A percentile compares a stretch with the other conserved stretches of the same genome.
These are phyloP conservation scores for Komagataella phaffii DNA, from an alignment of 805 yeast species.

Conservation along the genomic window DNA sequence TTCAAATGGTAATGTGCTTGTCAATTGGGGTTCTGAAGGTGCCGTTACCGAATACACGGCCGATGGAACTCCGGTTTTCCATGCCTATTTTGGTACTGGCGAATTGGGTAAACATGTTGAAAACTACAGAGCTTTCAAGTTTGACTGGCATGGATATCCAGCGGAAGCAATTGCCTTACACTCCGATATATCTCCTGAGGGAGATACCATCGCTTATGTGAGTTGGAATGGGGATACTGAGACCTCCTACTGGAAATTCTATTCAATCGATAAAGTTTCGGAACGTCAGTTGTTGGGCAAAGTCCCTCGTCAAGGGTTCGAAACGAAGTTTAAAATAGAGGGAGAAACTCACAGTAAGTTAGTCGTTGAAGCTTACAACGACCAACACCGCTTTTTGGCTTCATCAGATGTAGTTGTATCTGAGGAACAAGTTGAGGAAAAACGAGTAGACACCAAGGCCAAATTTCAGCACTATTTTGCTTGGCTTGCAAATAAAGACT, in stretches of 20 bases:
- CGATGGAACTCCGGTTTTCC: constrained; percentile 17
- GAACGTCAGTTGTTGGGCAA: background rate
- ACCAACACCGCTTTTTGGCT: too few species aligned
- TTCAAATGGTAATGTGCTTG: constrained; percentile 19
- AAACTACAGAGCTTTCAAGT: constrained; percentile 23
- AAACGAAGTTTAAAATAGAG: too few species aligned
- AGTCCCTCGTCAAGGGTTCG: background rate
- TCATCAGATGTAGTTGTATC: too few species aligned
- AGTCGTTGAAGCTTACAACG: too few species aligned
- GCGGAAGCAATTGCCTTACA: constrained; percentile 18
- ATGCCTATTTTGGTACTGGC: constrained; percentile 20
- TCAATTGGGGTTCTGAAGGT: constrained; percentile 25
- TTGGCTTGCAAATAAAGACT: too few species aligned
- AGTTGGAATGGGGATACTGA: constrained; percentile 26
- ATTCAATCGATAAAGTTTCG: constrained; percentile 4
- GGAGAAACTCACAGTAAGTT: too few species aligned
- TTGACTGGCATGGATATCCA: constrained; percentile 21
- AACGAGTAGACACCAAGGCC: too few species aligned
- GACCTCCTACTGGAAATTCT: constrained; percentile 18
- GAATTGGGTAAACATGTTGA: constrained; percentile 13
- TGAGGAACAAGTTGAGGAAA: too few species aligned
- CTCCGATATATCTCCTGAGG: constrained; percentile 4
- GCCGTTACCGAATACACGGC: constrained; percentile 20
- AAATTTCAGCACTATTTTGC: too few species aligned
- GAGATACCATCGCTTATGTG: constrained; percentile 14